These are phyloP conservation scores for Clonostachys chloroleuca DNA, from an alignment of 2,329 filamentous ascomycete species.

Conservation along the genomic window DNA sequence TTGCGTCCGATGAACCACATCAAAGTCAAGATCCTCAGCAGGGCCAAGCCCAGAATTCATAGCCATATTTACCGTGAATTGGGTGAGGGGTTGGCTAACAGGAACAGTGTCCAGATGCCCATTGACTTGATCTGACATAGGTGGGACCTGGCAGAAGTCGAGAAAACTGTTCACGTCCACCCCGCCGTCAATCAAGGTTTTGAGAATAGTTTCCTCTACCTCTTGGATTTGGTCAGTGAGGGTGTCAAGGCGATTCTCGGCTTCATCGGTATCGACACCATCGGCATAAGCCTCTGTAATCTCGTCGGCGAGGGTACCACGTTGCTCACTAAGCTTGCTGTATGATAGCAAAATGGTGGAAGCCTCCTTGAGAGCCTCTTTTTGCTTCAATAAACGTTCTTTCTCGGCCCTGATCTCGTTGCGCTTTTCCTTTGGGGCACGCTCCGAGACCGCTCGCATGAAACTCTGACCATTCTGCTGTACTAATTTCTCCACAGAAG, in stretches of 20 bases:
- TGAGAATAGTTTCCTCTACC: conserved; percentile 35
- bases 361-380: conserved; percentile 35
- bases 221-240: conserved; percentile 37
- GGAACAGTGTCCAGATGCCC: conserved; percentile 24
- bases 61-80: conserved; percentile 22
- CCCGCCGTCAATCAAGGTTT: conserved; percentile 34
- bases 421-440: conserved; percentile 38
- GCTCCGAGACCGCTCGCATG: conserved; percentile 38
- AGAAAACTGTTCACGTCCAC: conserved; percentile 36
- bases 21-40: conserved; percentile 27
- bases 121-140: background rate
- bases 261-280: conserved; percentile 44
- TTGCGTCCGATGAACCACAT: conserved; percentile 50
- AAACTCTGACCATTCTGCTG: conserved; percentile 44
- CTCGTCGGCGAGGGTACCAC: conserved; percentile 38
- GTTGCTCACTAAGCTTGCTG: conserved; percentile 31
- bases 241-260: conserved; percentile 44
- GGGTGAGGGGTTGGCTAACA: conserved; percentile 34
- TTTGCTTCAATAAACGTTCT: conserved; percentile 38
- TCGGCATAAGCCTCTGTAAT: conserved; percentile 47
- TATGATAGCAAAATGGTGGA: conserved; percentile 34
- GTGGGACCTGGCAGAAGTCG: conserved; percentile 12
- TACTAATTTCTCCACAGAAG: conserved; percentile 12
- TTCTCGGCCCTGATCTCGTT: conserved; percentile 44
- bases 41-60: conserved; percentile 23